Conservation (phyloP, 345 rosid species). For the Eutrema yunnanense region DNA sequence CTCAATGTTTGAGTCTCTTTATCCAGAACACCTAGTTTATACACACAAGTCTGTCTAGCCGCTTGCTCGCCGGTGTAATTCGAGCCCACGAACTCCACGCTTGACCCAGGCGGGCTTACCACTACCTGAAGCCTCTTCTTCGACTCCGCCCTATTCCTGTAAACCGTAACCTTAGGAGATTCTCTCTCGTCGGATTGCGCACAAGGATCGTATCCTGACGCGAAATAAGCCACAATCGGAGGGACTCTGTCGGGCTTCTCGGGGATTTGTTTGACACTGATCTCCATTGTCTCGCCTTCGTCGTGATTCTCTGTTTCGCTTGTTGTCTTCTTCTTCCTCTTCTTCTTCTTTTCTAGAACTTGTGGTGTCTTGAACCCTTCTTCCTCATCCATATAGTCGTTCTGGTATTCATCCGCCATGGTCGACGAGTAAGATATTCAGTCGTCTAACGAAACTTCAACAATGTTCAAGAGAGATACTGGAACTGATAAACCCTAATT, state of each 20-base stretch:
- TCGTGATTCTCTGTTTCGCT: conserved; percentile 4
- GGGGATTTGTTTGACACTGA: conserved; percentile 34
- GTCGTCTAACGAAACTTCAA: not conserved
- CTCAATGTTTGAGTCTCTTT: conserved; percentile 52
- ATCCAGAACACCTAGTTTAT: conserved; percentile 67
- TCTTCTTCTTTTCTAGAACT: conserved; percentile 8
- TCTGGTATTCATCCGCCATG: conserved; percentile 2
- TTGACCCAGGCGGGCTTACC: conserved; percentile 53
- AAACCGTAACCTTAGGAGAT: conserved; percentile 38
- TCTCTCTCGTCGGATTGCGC: not conserved
- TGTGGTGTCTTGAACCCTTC: conserved; percentile 10
- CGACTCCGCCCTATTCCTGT: conserved; percentile 33
- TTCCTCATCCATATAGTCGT: not conserved
- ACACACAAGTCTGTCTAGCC: conserved; percentile 52
- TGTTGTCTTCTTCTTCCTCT: conserved; percentile 6
- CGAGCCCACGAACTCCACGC: conserved; percentile 69
- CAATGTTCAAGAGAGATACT: not conserved
- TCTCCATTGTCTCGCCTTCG: conserved; percentile 13
- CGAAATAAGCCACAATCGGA: conserved; percentile 74
- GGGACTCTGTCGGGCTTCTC: conserved; percentile 43
- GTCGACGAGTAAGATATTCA: not conserved
- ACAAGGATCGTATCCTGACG: conserved; percentile 57
- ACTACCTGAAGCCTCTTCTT: conserved; percentile 59
- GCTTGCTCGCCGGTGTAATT: conserved; percentile 62
- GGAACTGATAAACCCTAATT: conserved; percentile 9